phyloP scores from a whole-genome alignment of 2,329 filamentous ascomycete species.

The Ascochyta clinopodiicola region DNA sequence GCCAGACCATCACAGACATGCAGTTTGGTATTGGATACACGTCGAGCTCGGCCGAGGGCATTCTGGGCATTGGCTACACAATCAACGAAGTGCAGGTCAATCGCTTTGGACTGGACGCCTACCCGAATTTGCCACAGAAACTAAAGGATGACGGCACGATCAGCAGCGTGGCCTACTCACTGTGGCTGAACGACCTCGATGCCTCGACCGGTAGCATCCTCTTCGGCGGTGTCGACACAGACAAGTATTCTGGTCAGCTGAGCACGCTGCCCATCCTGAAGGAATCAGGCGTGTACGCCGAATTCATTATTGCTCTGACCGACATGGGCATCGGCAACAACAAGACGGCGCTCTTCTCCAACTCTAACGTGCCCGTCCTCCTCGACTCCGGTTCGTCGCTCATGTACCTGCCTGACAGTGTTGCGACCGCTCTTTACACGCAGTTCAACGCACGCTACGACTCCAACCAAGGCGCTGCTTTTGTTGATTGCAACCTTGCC shows the following conservation, averaged over 20 bases:
- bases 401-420: conserved; percentile 69
- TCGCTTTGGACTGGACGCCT: conserved; percentile 57
- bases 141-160: conserved; percentile 69
- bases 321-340: conserved; percentile 53
- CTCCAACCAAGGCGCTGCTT: conserved; percentile 52
- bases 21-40: conserved; percentile 78
- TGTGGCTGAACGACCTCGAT: conserved; percentile 67
- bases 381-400: conserved; percentile 79
- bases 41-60: conserved; percentile 68
- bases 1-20: conserved; percentile 60
- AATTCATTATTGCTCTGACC: conserved; percentile 60
- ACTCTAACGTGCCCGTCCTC: conserved; percentile 61
- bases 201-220: conserved; percentile 73
- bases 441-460: conserved; percentile 53
- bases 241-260: conserved; percentile 72
- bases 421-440: conserved; percentile 57
- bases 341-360: conserved; percentile 51
- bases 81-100: conserved; percentile 78
- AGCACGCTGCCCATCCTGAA: conserved; percentile 66
- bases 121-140: conserved; percentile 68
- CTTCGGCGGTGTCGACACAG: conserved; percentile 81
- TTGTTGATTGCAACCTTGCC: conserved; percentile 61
- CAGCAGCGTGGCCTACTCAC: conserved; percentile 69
- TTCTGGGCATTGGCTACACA: conserved; percentile 84
- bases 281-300: conserved; percentile 57